A percentile compares a stretch with the other conserved stretches of the same genome.
phyloP scores from a whole-genome alignment of 306 rosid species.

The Citrullus colocynthis region DNA sequence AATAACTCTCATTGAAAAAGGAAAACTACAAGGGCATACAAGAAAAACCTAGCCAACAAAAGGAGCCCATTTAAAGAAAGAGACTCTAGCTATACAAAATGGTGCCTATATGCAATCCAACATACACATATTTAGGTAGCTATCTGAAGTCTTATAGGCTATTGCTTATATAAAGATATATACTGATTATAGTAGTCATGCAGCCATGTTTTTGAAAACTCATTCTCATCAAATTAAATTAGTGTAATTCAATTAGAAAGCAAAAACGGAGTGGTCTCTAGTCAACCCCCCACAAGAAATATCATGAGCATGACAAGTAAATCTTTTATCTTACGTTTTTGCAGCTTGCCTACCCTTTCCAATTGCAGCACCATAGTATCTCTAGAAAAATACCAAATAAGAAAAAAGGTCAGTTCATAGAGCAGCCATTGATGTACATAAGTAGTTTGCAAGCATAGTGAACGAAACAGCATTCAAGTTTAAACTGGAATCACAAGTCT shows the following conservation, averaged over 20 bases:
- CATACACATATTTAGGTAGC: background rate
- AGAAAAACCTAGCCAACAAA: no score
- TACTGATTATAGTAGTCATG: background rate
- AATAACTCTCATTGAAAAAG: no score
- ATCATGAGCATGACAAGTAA: background rate
- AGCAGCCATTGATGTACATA: background rate
- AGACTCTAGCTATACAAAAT: no score
- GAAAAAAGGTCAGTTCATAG: background rate
- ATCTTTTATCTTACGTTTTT: conserved; percentile 57
- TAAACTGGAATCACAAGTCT: background rate
- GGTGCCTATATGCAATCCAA: no score
- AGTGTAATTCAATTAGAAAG: background rate
- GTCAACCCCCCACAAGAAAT: background rate
- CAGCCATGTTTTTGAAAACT: background rate
- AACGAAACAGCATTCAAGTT: background rate
- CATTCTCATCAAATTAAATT: background rate
- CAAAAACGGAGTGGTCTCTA: background rate
- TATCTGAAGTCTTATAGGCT: background rate
- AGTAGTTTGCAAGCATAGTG: background rate
- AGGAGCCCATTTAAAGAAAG: no score
- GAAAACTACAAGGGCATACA: no score
- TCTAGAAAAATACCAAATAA: conserved; percentile 30
- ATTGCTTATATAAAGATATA: background rate
- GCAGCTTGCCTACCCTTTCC: conserved; percentile 99
- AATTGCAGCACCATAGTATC: conserved; percentile 95